phyloP scores from a whole-genome alignment of 345 rosid species.

The Anacardium occidentale region DNA sequence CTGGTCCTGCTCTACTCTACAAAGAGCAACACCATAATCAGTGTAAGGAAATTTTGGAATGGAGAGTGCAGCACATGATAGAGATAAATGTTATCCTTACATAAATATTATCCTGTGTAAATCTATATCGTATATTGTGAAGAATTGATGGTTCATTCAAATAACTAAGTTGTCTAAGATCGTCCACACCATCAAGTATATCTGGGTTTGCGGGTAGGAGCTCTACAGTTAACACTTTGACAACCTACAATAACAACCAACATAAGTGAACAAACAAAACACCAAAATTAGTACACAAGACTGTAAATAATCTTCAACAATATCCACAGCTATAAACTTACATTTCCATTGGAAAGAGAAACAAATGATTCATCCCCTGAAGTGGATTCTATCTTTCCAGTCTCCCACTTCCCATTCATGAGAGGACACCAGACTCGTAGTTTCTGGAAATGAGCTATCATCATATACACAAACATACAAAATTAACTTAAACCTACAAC shows the following conservation, averaged over 20 bases:
- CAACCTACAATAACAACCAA: conserved; percentile 46
- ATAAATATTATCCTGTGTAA: conserved; percentile 72
- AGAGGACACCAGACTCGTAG: conserved; percentile 81
- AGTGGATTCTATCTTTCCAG: conserved; percentile 73
- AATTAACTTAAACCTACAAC: not conserved
- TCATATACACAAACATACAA: conserved; percentile 11
- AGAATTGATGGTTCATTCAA: conserved; percentile 93
- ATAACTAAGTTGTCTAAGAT: conserved; percentile 90
- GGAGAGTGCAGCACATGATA: conserved; percentile 12
- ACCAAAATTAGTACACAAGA: conserved; percentile 19
- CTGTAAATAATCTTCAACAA: conserved; percentile 8
- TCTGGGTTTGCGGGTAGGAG: conserved; percentile 96
- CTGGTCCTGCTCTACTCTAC: conserved; percentile 94
- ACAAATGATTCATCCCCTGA: conserved; percentile 63
- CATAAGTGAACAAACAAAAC: conserved; percentile 28
- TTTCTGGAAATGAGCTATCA: conserved; percentile 43
- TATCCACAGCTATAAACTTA: conserved; percentile 36
- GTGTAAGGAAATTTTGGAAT: conserved; percentile 17
- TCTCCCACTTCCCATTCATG: conserved; percentile 62
- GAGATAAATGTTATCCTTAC: conserved; percentile 50
- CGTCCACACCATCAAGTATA: conserved; percentile 79
- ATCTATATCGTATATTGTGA: conserved; percentile 80
- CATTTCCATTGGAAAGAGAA: conserved; percentile 61
- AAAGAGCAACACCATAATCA: conserved; percentile 20
- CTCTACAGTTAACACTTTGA: conserved; percentile 63